Base-by-base conservation (phyloP, 805 yeast species). In the Candida chilensis region DNA sequence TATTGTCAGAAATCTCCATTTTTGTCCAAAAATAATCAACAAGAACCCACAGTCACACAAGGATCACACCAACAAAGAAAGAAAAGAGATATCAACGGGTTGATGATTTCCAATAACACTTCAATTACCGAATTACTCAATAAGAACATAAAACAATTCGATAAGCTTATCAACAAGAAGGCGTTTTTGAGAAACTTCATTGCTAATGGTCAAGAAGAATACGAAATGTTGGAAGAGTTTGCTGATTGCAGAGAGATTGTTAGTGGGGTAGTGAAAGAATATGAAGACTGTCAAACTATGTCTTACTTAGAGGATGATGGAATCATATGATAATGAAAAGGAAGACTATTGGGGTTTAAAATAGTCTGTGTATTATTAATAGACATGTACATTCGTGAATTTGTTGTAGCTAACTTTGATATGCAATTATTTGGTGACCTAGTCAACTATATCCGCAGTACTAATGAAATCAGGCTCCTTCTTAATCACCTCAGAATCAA, bases 171-270 rank as follows among this genome's bases (percentile, higher is more conserved):
- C 44, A 72, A 73, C 27, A 68, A 94, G 35, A 75, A 76, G 27
- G 97, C 97, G 0, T 92, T 88, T 47, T 56, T 90, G 31, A 87
- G 82, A 37, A 78, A 78, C 32, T 92, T 85, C 57, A 69, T 67
- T 4, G 65, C 60, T 30, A 48, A 64, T 16, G 71, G 68, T 38
- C 64, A 63, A 37, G 52, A 58, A 28, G 40, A 57, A 24, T 38
- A 54, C 5, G 62, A 66, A 32, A 69, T 72, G 10, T 51, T 67
- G 46, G 71, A 57, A n/a, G 54, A 63, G 38, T 70, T 71, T 40
- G 46, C 53, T 20, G 72, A 67, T 31, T 66, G 74, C 40, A 55
- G 65, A 32, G 78, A 72, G 30, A 50, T 60, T 17, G 63, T 71
- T 11, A 48, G 55, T 17, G 49, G 57, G 5, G 60, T 68, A 7